A percentile compares a stretch with the other conserved stretches of the same genome.
Conservation (phyloP, 2,329 filamentous ascomycete species). For the Xylariaceae sp. region DNA sequence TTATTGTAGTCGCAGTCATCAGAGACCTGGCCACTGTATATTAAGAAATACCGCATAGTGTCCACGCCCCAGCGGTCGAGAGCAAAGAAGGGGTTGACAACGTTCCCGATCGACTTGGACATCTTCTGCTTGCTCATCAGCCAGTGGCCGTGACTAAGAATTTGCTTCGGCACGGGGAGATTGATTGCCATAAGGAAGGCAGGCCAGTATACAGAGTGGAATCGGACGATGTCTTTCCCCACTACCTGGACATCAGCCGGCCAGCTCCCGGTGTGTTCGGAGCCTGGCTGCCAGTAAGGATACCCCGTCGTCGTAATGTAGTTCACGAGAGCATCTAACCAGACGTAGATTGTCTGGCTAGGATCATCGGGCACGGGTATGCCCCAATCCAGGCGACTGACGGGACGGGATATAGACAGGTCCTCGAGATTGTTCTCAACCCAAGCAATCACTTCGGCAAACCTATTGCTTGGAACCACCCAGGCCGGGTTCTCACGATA, state of each 20-base stretch:
- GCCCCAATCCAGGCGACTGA: conserved; percentile 81
- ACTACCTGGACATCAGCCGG: conserved; percentile 91
- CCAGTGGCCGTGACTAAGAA: conserved; percentile 95
- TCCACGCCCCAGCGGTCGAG: conserved; percentile 89
- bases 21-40: conserved; percentile 76
- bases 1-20: conserved; percentile 90
- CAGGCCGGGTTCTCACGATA: conserved; percentile 80
- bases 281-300: conserved; percentile 71
- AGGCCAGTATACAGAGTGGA: conserved; percentile 98
- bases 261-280: conserved; percentile 72
- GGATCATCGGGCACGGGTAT: conserved; percentile 85
- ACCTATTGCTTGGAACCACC: conserved; percentile 73
- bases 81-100: conserved; percentile 92
- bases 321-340: conserved; percentile 95
- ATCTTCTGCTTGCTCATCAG: conserved; percentile 91
- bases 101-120: conserved; percentile 94
- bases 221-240: conserved; percentile 94
- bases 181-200: conserved; percentile 90
- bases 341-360: conserved; percentile 94
- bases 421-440: conserved; percentile 82
- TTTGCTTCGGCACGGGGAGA: conserved; percentile 76
- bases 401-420: conserved; percentile 85
- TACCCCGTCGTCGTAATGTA: conserved; percentile 90
- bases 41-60: conserved; percentile 86
- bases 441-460: conserved; percentile 79